Conservation (phyloP, 768 basidiomycete species). For the Lactarius trivialis region DNA sequence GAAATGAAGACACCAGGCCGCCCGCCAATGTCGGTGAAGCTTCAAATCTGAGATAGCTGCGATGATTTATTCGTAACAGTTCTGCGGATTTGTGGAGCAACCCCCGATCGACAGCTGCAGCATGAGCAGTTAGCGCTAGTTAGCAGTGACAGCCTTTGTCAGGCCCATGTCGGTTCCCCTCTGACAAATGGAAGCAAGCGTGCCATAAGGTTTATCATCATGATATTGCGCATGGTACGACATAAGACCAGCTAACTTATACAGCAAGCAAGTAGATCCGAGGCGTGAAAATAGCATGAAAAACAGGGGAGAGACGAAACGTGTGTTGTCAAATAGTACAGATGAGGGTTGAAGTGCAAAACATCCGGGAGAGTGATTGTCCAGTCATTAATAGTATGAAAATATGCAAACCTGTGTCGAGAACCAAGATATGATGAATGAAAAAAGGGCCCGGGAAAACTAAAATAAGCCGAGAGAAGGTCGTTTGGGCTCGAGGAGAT, state of each 20-base stretch:
- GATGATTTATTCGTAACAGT: neutral
- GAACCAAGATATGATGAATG: neutral
- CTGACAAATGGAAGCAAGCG: neutral
- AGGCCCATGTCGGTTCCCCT: neutral
- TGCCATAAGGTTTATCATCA: neutral
- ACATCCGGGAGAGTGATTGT: slow-evolving; percentile 2
- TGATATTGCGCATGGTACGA: slow-evolving; percentile 3
- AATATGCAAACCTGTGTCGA: slow-evolving; percentile 9
- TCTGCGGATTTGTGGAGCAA: neutral
- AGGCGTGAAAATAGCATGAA: neutral
- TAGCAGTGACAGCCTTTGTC: neutral
- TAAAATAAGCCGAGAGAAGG: neutral
- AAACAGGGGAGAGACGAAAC: neutral
- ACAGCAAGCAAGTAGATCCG: slow-evolving; percentile 1
- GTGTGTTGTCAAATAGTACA: slow-evolving; percentile 14
- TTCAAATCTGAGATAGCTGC: neutral
- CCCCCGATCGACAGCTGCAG: neutral
- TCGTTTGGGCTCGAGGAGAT: neutral
- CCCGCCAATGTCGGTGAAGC: neutral
- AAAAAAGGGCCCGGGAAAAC: neutral
- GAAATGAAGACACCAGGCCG: neutral
- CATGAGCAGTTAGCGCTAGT: too few relatives aligned
- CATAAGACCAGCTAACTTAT: slow-evolving; percentile 4
- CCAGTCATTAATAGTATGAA: slow-evolving; percentile 4
- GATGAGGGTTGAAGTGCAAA: slow-evolving; percentile 1